A percentile compares a stretch with the other conserved stretches of the same genome.
phyloP scores from a whole-genome alignment of 179 eudicot species.

The Nepenthes alata region DNA sequence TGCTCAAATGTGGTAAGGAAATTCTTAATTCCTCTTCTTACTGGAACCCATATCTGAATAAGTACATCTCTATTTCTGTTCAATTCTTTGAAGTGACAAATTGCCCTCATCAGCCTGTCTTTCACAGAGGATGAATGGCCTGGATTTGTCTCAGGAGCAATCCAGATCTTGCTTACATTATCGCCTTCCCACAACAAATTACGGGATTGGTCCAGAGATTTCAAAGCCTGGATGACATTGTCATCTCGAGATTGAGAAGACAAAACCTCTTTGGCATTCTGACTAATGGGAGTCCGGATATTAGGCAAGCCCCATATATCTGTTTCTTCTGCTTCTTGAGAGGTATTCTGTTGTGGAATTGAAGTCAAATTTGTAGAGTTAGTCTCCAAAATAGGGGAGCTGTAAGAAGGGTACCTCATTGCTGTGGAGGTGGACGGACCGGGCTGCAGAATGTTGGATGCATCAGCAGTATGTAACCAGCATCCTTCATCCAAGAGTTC shows the following conservation, averaged over 20 bases:
- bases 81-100: constrained; percentile 29
- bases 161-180: constrained; percentile 40
- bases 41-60: constrained; percentile 81
- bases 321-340: constrained; percentile 12
- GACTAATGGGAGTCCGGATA: constrained; percentile 4
- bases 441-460: constrained; percentile 32
- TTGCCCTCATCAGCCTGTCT: constrained; percentile 44
- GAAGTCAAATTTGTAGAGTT: constrained; percentile 19
- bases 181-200: constrained; percentile 23
- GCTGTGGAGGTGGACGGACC: constrained; percentile 20
- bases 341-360: constrained; percentile 12
- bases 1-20: constrained; percentile 67
- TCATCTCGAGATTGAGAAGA: constrained; percentile 22
- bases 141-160: constrained; percentile 29
- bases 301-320: constrained; percentile 15
- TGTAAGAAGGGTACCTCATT: constrained; percentile 20
- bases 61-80: constrained; percentile 49
- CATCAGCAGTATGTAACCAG: constrained; percentile 54
- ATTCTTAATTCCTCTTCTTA: constrained; percentile 36
- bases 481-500: constrained; percentile 49
- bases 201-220: constrained; percentile 19
- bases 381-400: constrained; percentile 23
- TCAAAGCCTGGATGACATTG: constrained; percentile 18
- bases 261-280: constrained; percentile 20
- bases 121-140: constrained; percentile 23